Percentiles rank a stretch among this genome's conserved stretches.
phyloP scores from a whole-genome alignment of 225 moss, liverwort and hornwort species.

The Polytrichum formosum region DNA sequence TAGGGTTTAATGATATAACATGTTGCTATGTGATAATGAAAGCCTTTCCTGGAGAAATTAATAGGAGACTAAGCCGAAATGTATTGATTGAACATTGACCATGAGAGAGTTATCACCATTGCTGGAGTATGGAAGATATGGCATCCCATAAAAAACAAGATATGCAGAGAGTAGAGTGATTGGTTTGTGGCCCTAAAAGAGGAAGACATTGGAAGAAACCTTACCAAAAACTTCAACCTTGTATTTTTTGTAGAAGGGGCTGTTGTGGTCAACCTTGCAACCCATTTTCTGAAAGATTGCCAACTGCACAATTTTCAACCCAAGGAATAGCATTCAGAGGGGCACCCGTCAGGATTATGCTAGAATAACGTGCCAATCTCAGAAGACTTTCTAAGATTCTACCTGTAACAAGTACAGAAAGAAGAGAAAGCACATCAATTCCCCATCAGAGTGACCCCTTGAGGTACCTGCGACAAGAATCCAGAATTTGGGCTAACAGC shows the following conservation, averaged over 20 bases:
- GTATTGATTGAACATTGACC: no score
- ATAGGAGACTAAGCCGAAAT: no score
- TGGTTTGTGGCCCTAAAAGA: no score
- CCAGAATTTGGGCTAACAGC: slow-evolving; percentile 80
- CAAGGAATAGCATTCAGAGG: slow-evolving; percentile 1
- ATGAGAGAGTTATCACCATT: no score
- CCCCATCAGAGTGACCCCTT: not conserved
- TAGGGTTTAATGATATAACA: no score
- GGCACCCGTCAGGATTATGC: slow-evolving; percentile 1
- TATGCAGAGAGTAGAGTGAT: no score
- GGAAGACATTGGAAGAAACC: not conserved
- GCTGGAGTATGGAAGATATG: no score
- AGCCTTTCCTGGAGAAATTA: no score
- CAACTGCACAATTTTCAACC: slow-evolving; percentile 52
- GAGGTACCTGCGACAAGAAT: slow-evolving; percentile 84
- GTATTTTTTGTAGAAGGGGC: slow-evolving; percentile 76
- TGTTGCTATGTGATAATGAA: no score
- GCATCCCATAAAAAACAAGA: no score
- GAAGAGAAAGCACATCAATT: not conserved
- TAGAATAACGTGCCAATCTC: not conserved
- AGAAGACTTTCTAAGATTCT: not conserved
- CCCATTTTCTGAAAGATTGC: slow-evolving; percentile 87
- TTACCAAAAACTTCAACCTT: slow-evolving; percentile 73
- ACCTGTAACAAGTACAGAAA: not conserved
- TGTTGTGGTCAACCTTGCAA: slow-evolving; percentile 68